Evolutionary conservation across 805 yeast species (phyloP), one percentile per base, ranked within the genome.

Genomic region (Yamadazyma kitorensis): DNA sequence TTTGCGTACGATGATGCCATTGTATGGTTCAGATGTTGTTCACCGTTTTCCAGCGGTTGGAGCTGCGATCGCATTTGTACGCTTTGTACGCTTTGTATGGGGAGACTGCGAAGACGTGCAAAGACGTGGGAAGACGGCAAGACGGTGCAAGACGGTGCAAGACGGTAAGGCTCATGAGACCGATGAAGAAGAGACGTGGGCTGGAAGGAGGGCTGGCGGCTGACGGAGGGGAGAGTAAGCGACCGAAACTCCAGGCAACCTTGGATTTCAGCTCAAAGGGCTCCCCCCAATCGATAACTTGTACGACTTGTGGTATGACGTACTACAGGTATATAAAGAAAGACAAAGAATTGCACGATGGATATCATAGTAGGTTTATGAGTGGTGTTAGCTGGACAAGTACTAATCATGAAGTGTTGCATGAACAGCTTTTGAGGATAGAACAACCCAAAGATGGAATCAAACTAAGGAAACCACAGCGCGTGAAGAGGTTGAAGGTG

Each of bases 291-390:
- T 19, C 33, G 6, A 29, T 42, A 1, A 64, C 72, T 0, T 78
- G 85, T 43, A 39, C 53, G 4, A 56, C 55, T 17, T 79, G 85
- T 54, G 72, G 72, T 4, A 76, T 79, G 82, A 58, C 78, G 4
- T 79, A 69, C 45, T 45, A 61, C 22, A 55, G 59, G 7, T 62
- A 68, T 37, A 39, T 72, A 5, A 50, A 54, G 6, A 42, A 57
- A 8, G 84, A 78, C 36, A 48, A 49, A n/a, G 55, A 59, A 16
- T 29, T 66, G 5, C 91, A 82, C 44, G 48, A 58, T 2, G 68
- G 59, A 37, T 78, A 71, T 49, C 91, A 82, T 49, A 53, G 54
- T 15, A 46, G 59, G 17, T 73, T 71, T 28, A 34, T 72, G 11
- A 60, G 63, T 33, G 86, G 86, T 0, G 54, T 72, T 4, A 54